Evolutionary conservation across 306 rosid species (phyloP).

Genomic region (Aeschynomene evenia): DNA sequence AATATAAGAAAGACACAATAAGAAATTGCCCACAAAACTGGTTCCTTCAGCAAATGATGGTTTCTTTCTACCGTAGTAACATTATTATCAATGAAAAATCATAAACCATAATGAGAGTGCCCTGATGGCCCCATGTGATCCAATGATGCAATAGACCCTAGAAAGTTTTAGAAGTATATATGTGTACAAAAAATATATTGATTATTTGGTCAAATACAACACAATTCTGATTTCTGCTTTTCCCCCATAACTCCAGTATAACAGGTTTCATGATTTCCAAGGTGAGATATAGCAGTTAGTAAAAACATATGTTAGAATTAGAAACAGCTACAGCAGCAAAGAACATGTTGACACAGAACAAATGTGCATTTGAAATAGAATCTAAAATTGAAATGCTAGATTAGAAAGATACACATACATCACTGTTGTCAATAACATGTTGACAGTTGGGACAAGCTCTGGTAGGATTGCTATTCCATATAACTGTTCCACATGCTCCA

Average conservation of each 20-base stretch:
- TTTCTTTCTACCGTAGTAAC: background rate
- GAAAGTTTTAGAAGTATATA: background rate
- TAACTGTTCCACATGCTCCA: constrained; percentile 41
- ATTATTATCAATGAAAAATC: background rate
- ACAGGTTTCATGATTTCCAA: too few relatives aligned
- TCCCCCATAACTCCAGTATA: too few relatives aligned
- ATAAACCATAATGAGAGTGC: background rate
- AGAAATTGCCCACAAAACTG: background rate
- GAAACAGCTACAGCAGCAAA: too few relatives aligned
- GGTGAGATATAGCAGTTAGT: too few relatives aligned
- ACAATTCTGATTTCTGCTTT: too few relatives aligned
- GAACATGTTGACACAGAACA: background rate
- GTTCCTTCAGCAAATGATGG: background rate
- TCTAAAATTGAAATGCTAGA: background rate
- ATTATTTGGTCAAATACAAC: background rate
- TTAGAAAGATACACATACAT: constrained; percentile 41
- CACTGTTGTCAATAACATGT: constrained; percentile 70
- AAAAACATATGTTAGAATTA: too few relatives aligned
- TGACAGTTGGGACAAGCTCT: constrained; percentile 83
- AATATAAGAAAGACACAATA: background rate
- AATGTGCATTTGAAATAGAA: background rate
- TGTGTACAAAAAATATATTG: background rate
- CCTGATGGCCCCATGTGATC: background rate
- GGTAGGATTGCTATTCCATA: constrained; percentile 82
- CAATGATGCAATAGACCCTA: background rate